phyloP scores from a whole-genome alignment of 768 basidiomycete species.

The Candolleomyces eurysporus region DNA sequence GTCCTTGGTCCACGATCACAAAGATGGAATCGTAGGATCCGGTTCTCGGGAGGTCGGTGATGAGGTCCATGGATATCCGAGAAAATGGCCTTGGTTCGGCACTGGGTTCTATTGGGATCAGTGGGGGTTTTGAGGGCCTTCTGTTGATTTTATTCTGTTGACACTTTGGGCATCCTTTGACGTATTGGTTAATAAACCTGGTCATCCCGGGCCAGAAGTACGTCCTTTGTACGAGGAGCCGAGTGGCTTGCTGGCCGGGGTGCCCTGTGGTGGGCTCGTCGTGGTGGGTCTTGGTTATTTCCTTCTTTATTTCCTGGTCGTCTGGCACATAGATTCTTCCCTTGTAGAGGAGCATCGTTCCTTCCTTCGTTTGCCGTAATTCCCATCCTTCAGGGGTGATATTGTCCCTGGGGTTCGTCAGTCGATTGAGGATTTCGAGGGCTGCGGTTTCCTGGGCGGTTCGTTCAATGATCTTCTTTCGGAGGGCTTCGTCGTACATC shows the following conservation, averaged over 20 bases:
- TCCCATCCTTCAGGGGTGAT: background rate
- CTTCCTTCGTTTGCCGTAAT: background rate
- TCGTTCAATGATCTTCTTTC: too few relatives aligned
- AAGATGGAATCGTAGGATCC: slow-evolving; percentile 19
- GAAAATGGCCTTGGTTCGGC: slow-evolving; percentile 1
- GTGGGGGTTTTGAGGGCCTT: background rate
- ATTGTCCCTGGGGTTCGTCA: background rate
- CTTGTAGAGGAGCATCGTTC: background rate
- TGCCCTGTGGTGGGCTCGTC: background rate
- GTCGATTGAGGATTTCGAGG: background rate
- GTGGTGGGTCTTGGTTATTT: background rate
- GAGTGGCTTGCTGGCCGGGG: background rate
- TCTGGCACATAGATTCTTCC: background rate
- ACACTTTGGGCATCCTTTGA: background rate
- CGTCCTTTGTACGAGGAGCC: slow-evolving; percentile 1
- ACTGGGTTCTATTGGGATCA: background rate
- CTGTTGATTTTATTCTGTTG: background rate
- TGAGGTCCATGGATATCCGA: slow-evolving; percentile 14
- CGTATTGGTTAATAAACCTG: background rate
- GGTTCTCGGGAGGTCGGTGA: slow-evolving; percentile 14
- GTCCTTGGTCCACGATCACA: slow-evolving; percentile 22
- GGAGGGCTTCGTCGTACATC: too few relatives aligned
- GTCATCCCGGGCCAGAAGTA: slow-evolving; percentile 1
- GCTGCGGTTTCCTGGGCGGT: background rate
- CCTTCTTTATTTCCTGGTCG: background rate